Base-by-base conservation (phyloP, 2,329 filamentous ascomycete species). In the Sporothrix luriei region DNA sequence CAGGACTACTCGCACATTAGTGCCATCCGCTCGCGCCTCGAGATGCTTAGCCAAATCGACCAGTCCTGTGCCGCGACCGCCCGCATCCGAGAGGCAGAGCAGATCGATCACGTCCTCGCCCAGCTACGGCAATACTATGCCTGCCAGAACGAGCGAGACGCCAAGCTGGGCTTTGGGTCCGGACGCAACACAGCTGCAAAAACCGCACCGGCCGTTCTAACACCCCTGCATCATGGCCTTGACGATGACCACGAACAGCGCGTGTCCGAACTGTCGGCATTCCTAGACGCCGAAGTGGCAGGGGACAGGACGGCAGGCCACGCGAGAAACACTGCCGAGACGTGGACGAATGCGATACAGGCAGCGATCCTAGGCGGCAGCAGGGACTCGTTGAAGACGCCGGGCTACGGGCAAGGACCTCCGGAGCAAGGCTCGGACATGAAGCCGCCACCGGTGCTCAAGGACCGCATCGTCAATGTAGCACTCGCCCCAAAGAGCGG, bases 1-100 rank as follows among this genome's bases (percentile, higher is more conserved):
- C 59, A 70, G 19, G 72, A 72, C 10, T 66, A 69, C 29, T 33
- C 38, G 3, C 66, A 73, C 24, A 59, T 72, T 21, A 51, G 59
- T 0, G 52, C 51, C n/a, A 67, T 73, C 13, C 66, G 67, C 5
- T 24, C 64, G 4, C 68, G 67, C 21, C 70, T 73, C 1, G 65
- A 71, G n/a, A 72, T 55, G 57, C 57, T 72, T 1, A 65, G 55
- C 2, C 61, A 68, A 38, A 68, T 69, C 5, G 66, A 67, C 61
- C 66, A 54, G 49, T 64, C 66, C 3, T 67, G 69, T 21, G 21
- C 33, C 3, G 62, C 24, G 3, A 68, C 61, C 2, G 68, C 66
- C 19, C 55, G 62, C 13, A 68, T 69, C 16, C 24, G 48, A 5
- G 72, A 73, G 51, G 65, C 54, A 13, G 67, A 71, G 21, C 68